Base-by-base conservation (phyloP, 2,329 filamentous ascomycete genomes). In the Aspergillus felis region DNA sequence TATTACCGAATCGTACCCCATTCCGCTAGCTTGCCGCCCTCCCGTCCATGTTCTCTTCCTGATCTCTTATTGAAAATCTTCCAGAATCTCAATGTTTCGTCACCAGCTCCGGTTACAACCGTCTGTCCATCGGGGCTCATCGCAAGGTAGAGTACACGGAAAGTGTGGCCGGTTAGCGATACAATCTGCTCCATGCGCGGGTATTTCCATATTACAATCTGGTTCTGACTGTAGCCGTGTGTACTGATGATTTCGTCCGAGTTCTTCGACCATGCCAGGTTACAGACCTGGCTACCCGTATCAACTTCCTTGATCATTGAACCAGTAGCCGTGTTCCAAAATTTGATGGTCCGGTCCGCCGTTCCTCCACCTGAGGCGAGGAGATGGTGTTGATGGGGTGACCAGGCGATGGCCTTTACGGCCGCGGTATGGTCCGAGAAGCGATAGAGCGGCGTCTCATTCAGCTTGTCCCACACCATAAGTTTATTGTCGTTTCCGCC, bases 171-270 rank as follows among this genome's bases (percentile, higher is more conserved):
- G 0, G 94, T 99, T 49, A 99, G 80, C 64, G 91, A 96, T 44
- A 91, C 93, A 8, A 99, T 92, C 73, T 97, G 94, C 51, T 91
- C 91, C 94, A 99, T 97, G 64, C 89, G 92, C 1, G 94, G 94
- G 71, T 99, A 99, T 71, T 99, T 99, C 94, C 94, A 99, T 55
- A 99, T 91, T 41, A 97, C 93, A 67, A 99, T 97, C 74, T 97
- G 94, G 73, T 99, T 97, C 71, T 99, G 94, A 65, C 89, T 93
- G 78, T 97, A 99, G 6, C 94, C 94, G 71, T 99, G 94, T 1
- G 94, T 99, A 52, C 89, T 93, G 55, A 99, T 93, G 57, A 99
- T 92, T 75, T 99, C 94, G 72, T 97, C 96, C 7, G 91, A 96
- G 74, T 97, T 96, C 71, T 95, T 96, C 20, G 89, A 94, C 92